phyloP scores from a whole-genome alignment of 2,329 filamentous ascomycete species.

The Aspergillus awamori region DNA sequence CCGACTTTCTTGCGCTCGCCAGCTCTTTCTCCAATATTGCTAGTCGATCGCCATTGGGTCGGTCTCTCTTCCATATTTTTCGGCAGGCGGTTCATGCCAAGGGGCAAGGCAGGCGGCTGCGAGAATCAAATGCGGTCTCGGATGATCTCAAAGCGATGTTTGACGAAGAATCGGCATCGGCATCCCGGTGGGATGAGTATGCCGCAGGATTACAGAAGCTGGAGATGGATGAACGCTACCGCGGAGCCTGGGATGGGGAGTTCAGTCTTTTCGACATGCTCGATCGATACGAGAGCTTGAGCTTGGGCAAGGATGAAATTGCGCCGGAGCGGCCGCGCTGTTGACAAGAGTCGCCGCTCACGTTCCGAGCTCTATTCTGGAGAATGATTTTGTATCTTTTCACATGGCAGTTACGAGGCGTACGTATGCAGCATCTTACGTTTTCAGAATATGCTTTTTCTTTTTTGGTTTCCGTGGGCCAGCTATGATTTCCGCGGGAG shows the following conservation, averaged over 20 bases:
- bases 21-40: conserved; percentile 39
- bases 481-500: neutral
- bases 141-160: conserved; percentile 39
- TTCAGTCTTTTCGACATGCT: conserved; percentile 40
- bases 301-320: conserved; percentile 39
- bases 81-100: conserved; percentile 37
- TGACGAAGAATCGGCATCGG: conserved; percentile 28
- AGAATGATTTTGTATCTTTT: neutral
- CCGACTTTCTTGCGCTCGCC: conserved; percentile 38
- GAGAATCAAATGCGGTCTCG: conserved; percentile 24
- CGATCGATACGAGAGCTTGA: conserved; percentile 43
- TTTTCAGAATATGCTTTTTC: no score
- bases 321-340: conserved; percentile 23
- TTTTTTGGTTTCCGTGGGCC: neutral
- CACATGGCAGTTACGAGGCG: neutral
- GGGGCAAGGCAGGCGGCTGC: conserved; percentile 34
- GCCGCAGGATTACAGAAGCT: conserved; percentile 39
- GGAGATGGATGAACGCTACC: conserved; percentile 36
- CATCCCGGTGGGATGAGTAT: conserved; percentile 34
- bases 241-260: conserved; percentile 24
- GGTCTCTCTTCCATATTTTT: conserved; percentile 42
- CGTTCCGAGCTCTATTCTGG: neutral
- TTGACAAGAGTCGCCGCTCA: neutral
- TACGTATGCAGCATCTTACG: no score
- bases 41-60: conserved; percentile 36